These are phyloP conservation scores for Oenanthe javanica DNA, from an alignment of 140 eudicot species.

Conservation along the genomic window DNA sequence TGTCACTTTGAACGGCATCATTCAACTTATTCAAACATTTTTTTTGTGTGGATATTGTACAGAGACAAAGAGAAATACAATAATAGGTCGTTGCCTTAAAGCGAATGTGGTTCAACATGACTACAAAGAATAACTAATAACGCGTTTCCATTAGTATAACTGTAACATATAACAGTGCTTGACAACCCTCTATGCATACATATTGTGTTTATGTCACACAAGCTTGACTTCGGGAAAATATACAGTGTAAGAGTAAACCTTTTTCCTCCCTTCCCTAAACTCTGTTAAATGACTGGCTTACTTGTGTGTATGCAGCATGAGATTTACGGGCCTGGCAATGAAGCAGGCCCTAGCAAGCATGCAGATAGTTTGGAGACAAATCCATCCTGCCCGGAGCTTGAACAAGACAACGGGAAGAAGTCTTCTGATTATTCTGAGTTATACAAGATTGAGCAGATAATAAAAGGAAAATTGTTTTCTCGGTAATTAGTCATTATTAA, in stretches of 20 bases:
- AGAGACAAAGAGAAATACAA: background rate
- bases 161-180: background rate
- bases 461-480: slow-evolving; percentile 66
- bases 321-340: slow-evolving; percentile 21
- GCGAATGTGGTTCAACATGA: background rate
- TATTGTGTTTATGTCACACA: background rate
- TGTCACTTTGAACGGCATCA: background rate
- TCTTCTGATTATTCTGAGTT: slow-evolving; percentile 31
- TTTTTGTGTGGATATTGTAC: background rate
- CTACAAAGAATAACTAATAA: background rate
- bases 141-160: background rate
- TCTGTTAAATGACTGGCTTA: slow-evolving; percentile 5
- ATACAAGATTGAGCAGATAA: slow-evolving; percentile 59
- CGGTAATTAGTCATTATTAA: slow-evolving; percentile 50
- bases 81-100: background rate
- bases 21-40: background rate
- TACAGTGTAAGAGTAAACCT: background rate
- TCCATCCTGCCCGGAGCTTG: slow-evolving; percentile 20
- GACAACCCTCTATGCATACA: background rate
- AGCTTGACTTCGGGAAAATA: background rate
- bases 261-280: background rate
- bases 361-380: slow-evolving; percentile 25
- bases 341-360: slow-evolving; percentile 34
- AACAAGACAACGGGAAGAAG: slow-evolving; percentile 22
- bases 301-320: slow-evolving; percentile 42